Conservation (phyloP, 768 basidiomycete species). For the Porpolomopsis calyptriformis region DNA sequence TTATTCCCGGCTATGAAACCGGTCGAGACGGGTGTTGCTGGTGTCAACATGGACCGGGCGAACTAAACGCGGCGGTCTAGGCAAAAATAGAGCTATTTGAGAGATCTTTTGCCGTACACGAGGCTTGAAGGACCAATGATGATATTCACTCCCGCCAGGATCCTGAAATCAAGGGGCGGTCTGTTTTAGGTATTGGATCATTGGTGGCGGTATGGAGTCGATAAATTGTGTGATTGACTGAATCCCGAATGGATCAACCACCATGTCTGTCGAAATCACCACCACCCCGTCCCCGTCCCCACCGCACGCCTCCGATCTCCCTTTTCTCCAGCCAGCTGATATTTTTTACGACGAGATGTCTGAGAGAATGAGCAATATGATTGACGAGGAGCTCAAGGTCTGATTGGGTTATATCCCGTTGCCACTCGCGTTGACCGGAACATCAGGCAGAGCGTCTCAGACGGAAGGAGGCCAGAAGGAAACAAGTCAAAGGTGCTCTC, state of each 20-base stretch:
- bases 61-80: too few relatives aligned
- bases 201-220: too few relatives aligned
- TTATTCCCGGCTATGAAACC: slow-evolving; percentile 98
- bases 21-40: slow-evolving; percentile 25
- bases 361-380: slow-evolving; percentile 35
- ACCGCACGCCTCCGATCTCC: neutral
- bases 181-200: neutral
- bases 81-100: too few relatives aligned
- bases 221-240: too few relatives aligned
- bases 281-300: neutral
- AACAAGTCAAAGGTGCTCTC: slow-evolving; percentile 43
- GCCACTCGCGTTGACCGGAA: neutral
- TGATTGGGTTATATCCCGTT: slow-evolving; percentile 4
- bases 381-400: slow-evolving; percentile 50
- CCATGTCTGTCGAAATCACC: neutral
- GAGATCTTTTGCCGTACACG: neutral
- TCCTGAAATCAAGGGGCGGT: neutral
- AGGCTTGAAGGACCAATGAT: neutral
- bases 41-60: neutral
- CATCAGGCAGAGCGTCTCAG: slow-evolving; percentile 38
- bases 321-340: neutral
- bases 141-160: too few relatives aligned
- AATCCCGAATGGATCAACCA: neutral
- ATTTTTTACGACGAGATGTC: slow-evolving; percentile 30
- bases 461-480: slow-evolving; percentile 34